These are phyloP conservation scores for Aspergillus sp. DNA, from an alignment of 2,329 filamentous ascomycete species.

Conservation along the genomic window DNA sequence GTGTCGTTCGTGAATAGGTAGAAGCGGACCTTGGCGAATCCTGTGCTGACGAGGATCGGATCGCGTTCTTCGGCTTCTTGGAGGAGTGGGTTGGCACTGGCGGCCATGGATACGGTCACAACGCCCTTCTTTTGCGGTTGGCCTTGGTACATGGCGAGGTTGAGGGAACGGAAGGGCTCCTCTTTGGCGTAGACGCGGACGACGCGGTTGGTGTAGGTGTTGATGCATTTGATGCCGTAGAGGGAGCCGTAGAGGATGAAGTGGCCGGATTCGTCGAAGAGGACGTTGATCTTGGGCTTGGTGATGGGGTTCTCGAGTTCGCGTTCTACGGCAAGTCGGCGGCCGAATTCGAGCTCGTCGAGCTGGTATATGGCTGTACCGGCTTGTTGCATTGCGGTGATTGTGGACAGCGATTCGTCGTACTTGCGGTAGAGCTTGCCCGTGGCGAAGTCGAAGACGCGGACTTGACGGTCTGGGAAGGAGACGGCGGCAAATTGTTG, in stretches of 20 bases:
- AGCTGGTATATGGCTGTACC: constrained; percentile 78
- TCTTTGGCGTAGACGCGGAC: constrained; percentile 89
- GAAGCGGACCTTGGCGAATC: constrained; percentile 84
- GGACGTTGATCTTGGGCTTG: constrained; percentile 74
- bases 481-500: constrained; percentile 86
- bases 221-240: constrained; percentile 89
- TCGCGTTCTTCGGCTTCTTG: constrained; percentile 90
- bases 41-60: constrained; percentile 83
- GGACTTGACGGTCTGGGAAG: constrained; percentile 88
- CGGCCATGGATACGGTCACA: constrained; percentile 95
- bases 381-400: constrained; percentile 95
- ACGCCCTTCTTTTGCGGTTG: constrained; percentile 91
- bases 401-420: constrained; percentile 86
- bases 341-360: constrained; percentile 88
- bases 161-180: constrained; percentile 80
- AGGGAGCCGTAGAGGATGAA: constrained; percentile 95
- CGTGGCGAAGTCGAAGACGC: constrained; percentile 87
- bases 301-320: constrained; percentile 74
- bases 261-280: constrained; percentile 94
- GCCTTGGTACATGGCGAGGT: constrained; percentile 88
- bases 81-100: constrained; percentile 86
- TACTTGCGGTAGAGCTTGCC: constrained; percentile 90
- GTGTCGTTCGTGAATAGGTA: constrained; percentile 97
- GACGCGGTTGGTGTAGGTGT: constrained; percentile 90
- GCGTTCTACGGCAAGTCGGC: constrained; percentile 80